Evolutionary conservation across 257 asterid genomes (phyloP).

Genomic region (Solanum bulbocastanum): DNA sequence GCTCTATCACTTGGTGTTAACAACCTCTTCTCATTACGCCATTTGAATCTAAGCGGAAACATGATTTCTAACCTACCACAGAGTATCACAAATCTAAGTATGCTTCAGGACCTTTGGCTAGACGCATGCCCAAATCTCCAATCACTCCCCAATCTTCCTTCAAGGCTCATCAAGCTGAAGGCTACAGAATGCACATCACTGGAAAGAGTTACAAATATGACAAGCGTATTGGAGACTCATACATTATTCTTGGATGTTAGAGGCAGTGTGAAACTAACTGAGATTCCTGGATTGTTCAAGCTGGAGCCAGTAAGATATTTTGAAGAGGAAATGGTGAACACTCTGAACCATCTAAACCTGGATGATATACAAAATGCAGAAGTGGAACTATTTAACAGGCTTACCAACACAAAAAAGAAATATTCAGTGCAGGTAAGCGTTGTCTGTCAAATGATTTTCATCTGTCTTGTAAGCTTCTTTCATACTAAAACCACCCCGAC

Average conservation of each 20-base stretch:
- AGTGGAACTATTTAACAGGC: constrained; percentile 1
- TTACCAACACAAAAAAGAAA: neutral
- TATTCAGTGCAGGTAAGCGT: neutral
- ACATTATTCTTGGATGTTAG: neutral
- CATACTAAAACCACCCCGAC: neutral
- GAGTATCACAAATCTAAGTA: neutral
- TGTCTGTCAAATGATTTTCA: neutral
- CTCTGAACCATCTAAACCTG: neutral
- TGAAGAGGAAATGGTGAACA: neutral
- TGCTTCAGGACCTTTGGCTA: constrained; percentile 9
- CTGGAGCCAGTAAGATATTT: neutral
- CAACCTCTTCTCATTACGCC: neutral
- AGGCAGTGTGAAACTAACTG: neutral
- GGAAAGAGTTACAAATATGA: constrained; percentile 1
- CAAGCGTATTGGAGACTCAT: neutral
- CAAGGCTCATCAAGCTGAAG: neutral
- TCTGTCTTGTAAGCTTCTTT: neutral
- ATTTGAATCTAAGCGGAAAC: constrained; percentile 3
- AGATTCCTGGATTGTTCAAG: constrained; percentile 8
- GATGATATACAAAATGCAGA: neutral
- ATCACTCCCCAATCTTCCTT: constrained; percentile 7
- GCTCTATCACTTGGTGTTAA: neutral
- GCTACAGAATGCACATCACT: neutral
- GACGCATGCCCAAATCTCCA: neutral
- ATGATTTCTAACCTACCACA: neutral